Conservation (phyloP, 2,329 filamentous ascomycete genomes). For the Tolypocladium pustulatum region DNA sequence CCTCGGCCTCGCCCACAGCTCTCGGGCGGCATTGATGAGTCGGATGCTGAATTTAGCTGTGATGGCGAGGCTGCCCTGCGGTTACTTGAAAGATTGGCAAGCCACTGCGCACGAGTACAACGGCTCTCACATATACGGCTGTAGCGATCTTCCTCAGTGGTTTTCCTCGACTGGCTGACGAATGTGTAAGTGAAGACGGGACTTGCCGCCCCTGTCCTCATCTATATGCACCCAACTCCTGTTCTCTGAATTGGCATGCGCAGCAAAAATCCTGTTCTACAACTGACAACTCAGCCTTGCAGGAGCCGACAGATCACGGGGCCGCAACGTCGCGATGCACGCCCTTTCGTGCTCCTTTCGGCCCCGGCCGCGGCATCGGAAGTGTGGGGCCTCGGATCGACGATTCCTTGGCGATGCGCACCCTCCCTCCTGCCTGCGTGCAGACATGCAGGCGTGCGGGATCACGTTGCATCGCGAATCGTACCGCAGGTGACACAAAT, state of each 20-base stretch:
- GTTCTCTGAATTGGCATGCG: no score
- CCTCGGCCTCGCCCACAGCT: background rate
- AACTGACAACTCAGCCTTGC: background rate
- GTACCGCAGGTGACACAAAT: background rate
- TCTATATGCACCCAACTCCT: no score
- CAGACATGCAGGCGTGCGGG: background rate
- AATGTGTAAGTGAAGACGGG: no score
- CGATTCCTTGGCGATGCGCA: background rate
- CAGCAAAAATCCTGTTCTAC: background rate
- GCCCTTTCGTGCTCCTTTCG: background rate
- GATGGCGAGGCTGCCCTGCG: background rate
- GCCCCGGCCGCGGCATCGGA: background rate
- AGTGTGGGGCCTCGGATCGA: background rate
- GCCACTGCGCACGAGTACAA: background rate
- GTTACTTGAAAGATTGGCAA: background rate
- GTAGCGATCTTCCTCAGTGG: no score
- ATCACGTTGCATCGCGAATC: background rate
- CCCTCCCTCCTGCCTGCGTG: background rate
- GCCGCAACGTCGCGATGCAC: background rate
- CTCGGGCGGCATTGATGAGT: background rate
- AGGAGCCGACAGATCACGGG: background rate
- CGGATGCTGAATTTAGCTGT: background rate
- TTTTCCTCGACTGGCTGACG: no score
- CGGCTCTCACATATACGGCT: no score
- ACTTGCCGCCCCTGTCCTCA: no score